Percentiles rank a stretch among this genome's conserved stretches.
phyloP scores from a whole-genome alignment of 2,329 filamentous ascomycete genomes.

The Phaeomoniella chlamydospora region DNA sequence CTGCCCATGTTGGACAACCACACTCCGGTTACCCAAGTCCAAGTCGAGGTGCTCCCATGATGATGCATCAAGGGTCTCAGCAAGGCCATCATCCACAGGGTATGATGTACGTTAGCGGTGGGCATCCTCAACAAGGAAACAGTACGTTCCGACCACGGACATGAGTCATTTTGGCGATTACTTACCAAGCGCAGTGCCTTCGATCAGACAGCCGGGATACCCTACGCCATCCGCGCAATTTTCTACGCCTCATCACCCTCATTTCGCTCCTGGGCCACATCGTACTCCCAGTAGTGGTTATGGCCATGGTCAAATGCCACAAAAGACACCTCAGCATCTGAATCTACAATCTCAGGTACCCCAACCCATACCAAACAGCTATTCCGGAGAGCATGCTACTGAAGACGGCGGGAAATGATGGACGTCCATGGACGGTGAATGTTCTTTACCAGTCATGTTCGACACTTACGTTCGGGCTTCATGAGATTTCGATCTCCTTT shows the following conservation, averaged over 20 bases:
- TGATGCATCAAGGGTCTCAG: conserved; percentile 88
- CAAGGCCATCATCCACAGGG: conserved; percentile 72
- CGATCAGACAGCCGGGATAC: conserved; percentile 44
- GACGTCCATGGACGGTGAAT: no score
- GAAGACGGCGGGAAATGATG: neutral
- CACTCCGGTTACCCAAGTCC: conserved; percentile 80
- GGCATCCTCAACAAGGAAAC: conserved; percentile 61
- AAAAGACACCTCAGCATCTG: conserved; percentile 25
- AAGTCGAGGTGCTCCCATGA: conserved; percentile 72
- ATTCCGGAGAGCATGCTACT: conserved; percentile 4
- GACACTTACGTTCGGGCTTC: no score
- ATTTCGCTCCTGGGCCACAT: conserved; percentile 44
- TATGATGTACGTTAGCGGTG: conserved; percentile 19
- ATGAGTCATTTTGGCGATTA: conserved; percentile 17
- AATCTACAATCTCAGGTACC: conserved; percentile 11
- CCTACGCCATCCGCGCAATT: conserved; percentile 48
- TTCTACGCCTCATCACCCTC: conserved; percentile 52
- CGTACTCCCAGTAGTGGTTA: conserved; percentile 41
- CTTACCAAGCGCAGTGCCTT: conserved; percentile 37
- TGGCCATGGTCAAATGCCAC: conserved; percentile 28
- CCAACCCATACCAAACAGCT: neutral
- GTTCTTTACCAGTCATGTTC: no score
- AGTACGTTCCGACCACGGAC: conserved; percentile 42
- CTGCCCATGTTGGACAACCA: conserved; percentile 31
- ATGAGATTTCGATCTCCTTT: no score